These are phyloP conservation scores for Garcia nutans DNA, from an alignment of 345 rosid species.

Conservation along the genomic window DNA sequence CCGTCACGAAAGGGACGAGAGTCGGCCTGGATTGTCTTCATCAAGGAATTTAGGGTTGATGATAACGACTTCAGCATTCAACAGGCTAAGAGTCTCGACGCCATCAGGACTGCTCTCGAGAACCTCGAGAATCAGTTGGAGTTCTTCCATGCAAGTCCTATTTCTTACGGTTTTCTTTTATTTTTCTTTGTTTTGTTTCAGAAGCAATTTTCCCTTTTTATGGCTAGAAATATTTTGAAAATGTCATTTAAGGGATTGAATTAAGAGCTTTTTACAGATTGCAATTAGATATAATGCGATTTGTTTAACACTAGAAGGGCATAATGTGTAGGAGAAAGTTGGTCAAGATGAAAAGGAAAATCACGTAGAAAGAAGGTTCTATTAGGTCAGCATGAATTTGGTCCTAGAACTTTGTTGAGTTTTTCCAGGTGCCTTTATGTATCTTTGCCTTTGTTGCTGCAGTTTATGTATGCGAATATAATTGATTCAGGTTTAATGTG, in stretches of 20 bases:
- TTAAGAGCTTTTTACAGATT: neutral
- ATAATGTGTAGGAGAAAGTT: neutral
- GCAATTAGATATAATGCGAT: neutral
- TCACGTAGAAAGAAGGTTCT: neutral
- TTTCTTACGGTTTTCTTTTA: neutral
- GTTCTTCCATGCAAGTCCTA: constrained; percentile 68
- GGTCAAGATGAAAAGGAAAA: neutral
- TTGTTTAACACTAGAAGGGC: neutral
- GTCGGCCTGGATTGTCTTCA: constrained; percentile 67
- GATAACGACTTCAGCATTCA: constrained; percentile 52
- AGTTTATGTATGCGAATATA: neutral
- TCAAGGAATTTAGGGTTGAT: constrained; percentile 64
- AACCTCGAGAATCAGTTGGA: constrained; percentile 97
- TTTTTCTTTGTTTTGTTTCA: neutral
- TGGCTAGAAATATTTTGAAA: neutral
- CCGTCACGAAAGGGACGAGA: no score
- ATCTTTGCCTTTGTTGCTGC: constrained; percentile 7
- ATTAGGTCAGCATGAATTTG: neutral
- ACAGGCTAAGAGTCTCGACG: constrained; percentile 88
- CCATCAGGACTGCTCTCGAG: constrained; percentile 88
- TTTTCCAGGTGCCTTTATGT: neutral
- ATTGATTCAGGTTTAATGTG: neutral
- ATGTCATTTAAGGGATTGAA: no score
- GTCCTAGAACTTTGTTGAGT: neutral
- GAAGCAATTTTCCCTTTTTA: neutral